Percentiles rank a stretch among this genome's conserved stretches.
Evolutionary conservation across 257 asterid species (phyloP).

Genomic region (Primulina eburnea): DNA sequence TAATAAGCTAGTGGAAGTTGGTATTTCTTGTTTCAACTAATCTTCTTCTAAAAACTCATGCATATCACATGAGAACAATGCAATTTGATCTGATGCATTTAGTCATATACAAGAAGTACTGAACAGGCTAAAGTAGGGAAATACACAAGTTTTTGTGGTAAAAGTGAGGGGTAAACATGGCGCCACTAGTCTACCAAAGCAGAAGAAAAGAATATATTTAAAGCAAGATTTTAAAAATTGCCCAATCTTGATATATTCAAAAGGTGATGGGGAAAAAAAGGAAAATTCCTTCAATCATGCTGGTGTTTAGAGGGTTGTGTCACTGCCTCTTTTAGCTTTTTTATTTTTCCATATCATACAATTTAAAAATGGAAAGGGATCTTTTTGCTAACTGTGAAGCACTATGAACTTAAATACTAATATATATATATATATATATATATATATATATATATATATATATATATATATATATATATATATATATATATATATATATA

Average conservation of each 20-base stretch:
- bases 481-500: too few relatives aligned
- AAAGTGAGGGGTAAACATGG: slow-evolving; percentile 57
- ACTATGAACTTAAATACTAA: slow-evolving; percentile 22
- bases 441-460: too few relatives aligned
- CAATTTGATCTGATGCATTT: slow-evolving; percentile 21
- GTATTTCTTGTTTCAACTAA: slow-evolving; percentile 15
- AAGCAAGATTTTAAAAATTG: slow-evolving; percentile 23
- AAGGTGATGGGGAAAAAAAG: slow-evolving; percentile 31
- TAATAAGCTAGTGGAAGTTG: slow-evolving; percentile 11
- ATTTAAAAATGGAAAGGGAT: slow-evolving; percentile 36
- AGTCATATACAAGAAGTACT: slow-evolving; percentile 24
- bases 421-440: too few relatives aligned
- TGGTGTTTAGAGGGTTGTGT: slow-evolving; percentile 31
- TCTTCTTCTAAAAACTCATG: slow-evolving; percentile 13
- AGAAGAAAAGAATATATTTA: slow-evolving; percentile 50
- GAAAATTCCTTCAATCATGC: slow-evolving; percentile 50
- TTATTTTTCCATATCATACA: slow-evolving; percentile 20
- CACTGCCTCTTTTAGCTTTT: slow-evolving; percentile 18
- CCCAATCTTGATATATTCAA: slow-evolving; percentile 24
- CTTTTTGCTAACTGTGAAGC: slow-evolving; percentile 38
- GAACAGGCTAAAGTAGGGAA: slow-evolving; percentile 31
- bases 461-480: too few relatives aligned
- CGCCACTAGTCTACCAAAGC: slow-evolving; percentile 61
- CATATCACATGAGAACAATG: slow-evolving; percentile 31
- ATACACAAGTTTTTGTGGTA: slow-evolving; percentile 39